Conservation (phyloP, 2,329 filamentous ascomycete species). For the Aspergillus tamarii region DNA sequence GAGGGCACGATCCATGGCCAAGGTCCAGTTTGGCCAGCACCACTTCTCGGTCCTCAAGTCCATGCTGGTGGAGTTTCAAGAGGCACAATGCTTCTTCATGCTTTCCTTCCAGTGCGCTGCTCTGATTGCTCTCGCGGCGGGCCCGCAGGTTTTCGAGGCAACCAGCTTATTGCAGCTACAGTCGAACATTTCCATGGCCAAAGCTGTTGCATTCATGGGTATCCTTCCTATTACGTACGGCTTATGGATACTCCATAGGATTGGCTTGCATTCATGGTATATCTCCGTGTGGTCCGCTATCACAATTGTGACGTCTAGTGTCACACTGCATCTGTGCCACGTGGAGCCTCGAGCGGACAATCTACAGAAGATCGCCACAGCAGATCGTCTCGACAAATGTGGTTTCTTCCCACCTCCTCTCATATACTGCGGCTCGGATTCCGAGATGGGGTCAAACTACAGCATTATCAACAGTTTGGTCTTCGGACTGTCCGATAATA, state of each 20-base stretch:
- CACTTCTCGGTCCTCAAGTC: conserved; percentile 8
- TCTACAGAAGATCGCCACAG: background rate
- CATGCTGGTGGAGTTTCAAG: conserved; percentile 16
- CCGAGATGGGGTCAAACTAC: background rate
- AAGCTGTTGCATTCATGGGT: background rate
- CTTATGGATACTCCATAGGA: background rate
- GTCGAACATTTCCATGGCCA: background rate
- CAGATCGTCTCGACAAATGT: conserved; percentile 2
- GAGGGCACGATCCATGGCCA: background rate
- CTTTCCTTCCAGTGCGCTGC: conserved; percentile 6
- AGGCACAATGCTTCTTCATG: conserved; percentile 16
- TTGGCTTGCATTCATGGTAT: conserved; percentile 1
- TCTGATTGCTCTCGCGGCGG: conserved; percentile 1
- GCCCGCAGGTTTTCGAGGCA: conserved; percentile 1
- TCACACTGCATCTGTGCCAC: background rate
- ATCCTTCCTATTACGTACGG: conserved; percentile 2
- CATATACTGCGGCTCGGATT: background rate
- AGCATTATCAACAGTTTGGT: too few relatives aligned
- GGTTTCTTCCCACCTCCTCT: background rate
- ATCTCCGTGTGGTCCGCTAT: background rate
- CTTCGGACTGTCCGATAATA: background rate
- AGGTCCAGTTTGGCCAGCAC: background rate
- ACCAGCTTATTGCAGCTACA: background rate
- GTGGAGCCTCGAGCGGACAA: background rate
- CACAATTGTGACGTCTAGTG: background rate